Percentiles rank a stretch among this genome's conserved stretches.
Evolutionary conservation across 345 rosid genomes (phyloP).

Genomic region (Clausena lansium): DNA sequence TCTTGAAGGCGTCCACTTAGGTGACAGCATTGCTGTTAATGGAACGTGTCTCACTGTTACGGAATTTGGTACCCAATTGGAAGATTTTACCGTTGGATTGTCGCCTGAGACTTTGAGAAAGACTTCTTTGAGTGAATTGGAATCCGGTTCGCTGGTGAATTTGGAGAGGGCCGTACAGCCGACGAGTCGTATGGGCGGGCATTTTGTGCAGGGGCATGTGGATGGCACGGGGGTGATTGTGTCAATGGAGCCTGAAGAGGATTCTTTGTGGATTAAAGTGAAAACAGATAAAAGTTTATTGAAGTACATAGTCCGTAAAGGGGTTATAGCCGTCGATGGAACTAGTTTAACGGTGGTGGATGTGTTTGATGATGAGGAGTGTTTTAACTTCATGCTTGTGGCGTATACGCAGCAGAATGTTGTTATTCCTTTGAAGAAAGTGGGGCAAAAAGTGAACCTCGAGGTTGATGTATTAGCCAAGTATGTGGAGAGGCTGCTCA

Average conservation of each 20-base stretch:
- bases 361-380: constrained; percentile 69
- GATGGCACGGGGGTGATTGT: constrained; percentile 88
- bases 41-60: constrained; percentile 91
- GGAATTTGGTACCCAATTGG: constrained; percentile 39
- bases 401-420: constrained; percentile 78
- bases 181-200: constrained; percentile 78
- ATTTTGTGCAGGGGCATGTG: constrained; percentile 93
- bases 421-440: constrained; percentile 65
- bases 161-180: constrained; percentile 88
- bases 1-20: constrained; percentile 60
- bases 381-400: constrained; percentile 85
- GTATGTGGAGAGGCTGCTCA: constrained; percentile 87
- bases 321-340: constrained; percentile 86
- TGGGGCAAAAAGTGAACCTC: constrained; percentile 83
- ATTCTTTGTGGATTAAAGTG: constrained; percentile 86
- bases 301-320: constrained; percentile 80
- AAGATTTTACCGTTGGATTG: constrained; percentile 67
- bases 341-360: constrained; percentile 91
- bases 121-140: constrained; percentile 66
- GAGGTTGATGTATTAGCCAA: constrained; percentile 94
- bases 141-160: constrained; percentile 71
- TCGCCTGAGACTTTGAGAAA: constrained; percentile 79
- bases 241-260: constrained; percentile 56
- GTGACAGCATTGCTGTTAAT: constrained; percentile 83
- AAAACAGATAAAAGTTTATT: constrained; percentile 47